Evolutionary conservation across 208 protist genomes (phyloP), one percentile per base, ranked within the genome.

Genomic region (Endotrypanum monterogeii): DNA sequence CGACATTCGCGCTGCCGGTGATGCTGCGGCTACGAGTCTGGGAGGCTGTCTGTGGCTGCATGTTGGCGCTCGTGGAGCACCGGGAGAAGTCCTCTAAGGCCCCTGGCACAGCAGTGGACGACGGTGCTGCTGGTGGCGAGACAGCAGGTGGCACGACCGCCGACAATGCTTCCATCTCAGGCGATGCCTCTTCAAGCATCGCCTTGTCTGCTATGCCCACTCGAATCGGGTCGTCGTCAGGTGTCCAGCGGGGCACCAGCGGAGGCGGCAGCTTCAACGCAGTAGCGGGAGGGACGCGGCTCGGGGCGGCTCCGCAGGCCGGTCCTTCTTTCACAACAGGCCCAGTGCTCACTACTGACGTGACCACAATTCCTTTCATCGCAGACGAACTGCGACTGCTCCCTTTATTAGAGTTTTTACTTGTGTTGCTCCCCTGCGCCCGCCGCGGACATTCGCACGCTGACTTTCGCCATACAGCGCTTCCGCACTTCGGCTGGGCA

Each of bases 401-500:
- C 41, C 83, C 84, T 39, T 63, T 95, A 65, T 74, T 95, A 18
- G 91, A 95, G 65, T 90, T 93, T 68, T 61, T 95, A 6, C 77
- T 95, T 2, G 71, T 89, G 9, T 66, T 95, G 58, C 65, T 89
- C n/a, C 89, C 88, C 12, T 73, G 72, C 57, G 67, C 87, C 18
- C 68, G 61, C 12, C 54, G 44, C 52, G 69, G 67, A 11, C 67
- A 81, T 54, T 79, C 82, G 6, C 71, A 83, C 81, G 74, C 77
- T 5, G 84, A 91, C 75, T 83, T 84, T 73, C 81, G 83, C 58
- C 85, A 86, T 79, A 65, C 84, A 30, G 89, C 90, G 5, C 51
- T 84, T 14, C 92, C 89, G 4, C 87, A 89, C 73, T 85, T 85
- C 73, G 41, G 71, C 46, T 97, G 90, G 90, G 54, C 79, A 16